phyloP scores from a whole-genome alignment of 2,329 filamentous ascomycete species.

The Leptographium flavum region DNA sequence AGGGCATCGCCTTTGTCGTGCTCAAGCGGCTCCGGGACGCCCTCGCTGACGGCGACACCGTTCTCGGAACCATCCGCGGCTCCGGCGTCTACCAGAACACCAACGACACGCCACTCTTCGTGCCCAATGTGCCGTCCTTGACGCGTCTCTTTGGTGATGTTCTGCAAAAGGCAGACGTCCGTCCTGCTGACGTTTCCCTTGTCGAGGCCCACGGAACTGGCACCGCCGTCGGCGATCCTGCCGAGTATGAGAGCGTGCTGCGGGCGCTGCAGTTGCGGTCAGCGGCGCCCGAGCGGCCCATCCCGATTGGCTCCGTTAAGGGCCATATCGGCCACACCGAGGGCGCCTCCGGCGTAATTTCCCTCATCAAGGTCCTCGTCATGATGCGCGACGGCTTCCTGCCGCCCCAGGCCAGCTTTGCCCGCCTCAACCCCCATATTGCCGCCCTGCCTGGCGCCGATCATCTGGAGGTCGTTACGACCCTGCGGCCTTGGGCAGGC shows the following conservation, averaged over 20 bases:
- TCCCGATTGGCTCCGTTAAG: slow-evolving; percentile 19
- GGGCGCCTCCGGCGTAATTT: slow-evolving; percentile 16
- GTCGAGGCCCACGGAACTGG: slow-evolving; percentile 30
- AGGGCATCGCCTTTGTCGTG: slow-evolving; percentile 28
- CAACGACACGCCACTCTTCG: slow-evolving; percentile 15
- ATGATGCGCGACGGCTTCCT: slow-evolving; percentile 15
- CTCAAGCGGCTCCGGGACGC: slow-evolving; percentile 32
- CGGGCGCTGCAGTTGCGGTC: slow-evolving; percentile 16
- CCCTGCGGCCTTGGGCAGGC: slow-evolving; percentile 11
- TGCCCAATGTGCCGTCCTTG: slow-evolving; percentile 15
- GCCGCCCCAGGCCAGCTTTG: slow-evolving; percentile 20
- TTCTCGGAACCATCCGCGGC: slow-evolving; percentile 24
- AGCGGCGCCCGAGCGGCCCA: not conserved
- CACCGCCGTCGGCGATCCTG: slow-evolving; percentile 24
- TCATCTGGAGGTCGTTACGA: slow-evolving; percentile 12
- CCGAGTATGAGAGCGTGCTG: slow-evolving; percentile 18
- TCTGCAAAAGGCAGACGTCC: slow-evolving; percentile 14
- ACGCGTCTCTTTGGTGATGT: slow-evolving; percentile 18
- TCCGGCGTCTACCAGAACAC: slow-evolving; percentile 27
- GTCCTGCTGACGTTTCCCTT: slow-evolving; percentile 14
- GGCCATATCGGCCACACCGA: slow-evolving; percentile 21
- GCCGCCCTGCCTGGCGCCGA: slow-evolving; percentile 5
- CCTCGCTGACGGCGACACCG: slow-evolving; percentile 27
- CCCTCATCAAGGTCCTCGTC: slow-evolving; percentile 19
- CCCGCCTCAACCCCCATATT: slow-evolving; percentile 15